phyloP scores from a whole-genome alignment of 257 asterid genomes.

The Plantago major region DNA sequence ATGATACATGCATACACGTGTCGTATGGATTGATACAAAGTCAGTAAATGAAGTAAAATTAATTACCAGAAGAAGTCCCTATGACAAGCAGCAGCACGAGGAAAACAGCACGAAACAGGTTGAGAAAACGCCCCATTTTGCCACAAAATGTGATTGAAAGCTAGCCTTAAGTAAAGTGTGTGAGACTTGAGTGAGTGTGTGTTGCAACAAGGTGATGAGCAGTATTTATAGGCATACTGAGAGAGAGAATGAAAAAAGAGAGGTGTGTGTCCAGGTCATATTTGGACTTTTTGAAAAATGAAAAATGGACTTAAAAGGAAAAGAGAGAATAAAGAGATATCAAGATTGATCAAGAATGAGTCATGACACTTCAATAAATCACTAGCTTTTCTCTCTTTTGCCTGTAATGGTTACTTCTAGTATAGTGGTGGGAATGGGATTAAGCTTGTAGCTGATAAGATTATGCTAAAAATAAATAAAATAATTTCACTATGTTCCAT shows the following conservation, averaged over 20 bases:
- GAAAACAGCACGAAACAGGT: slow-evolving; percentile 35
- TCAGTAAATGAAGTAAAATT: background rate
- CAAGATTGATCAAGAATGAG: slow-evolving; percentile 18
- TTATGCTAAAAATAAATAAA: too few relatives aligned
- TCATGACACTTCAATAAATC: slow-evolving; percentile 22
- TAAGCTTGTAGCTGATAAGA: too few relatives aligned
- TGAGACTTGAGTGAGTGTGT: slow-evolving; percentile 13
- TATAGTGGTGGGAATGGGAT: background rate
- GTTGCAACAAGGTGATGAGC: slow-evolving; percentile 1
- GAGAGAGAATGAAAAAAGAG: too few relatives aligned
- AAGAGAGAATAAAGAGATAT: background rate
- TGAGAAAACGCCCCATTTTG: slow-evolving; percentile 35
- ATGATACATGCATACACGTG: background rate
- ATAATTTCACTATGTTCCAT: too few relatives aligned
- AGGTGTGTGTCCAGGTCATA: slow-evolving; percentile 2
- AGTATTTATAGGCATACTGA: slow-evolving; percentile 17
- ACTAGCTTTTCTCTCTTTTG: slow-evolving; percentile 19
- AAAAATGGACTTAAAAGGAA: background rate
- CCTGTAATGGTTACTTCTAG: slow-evolving; percentile 5
- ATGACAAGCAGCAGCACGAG: slow-evolving; percentile 38
- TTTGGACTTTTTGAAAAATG: background rate
- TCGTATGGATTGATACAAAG: background rate
- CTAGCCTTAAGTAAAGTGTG: background rate
- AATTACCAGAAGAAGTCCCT: slow-evolving; percentile 42
- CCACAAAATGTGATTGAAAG: background rate